Evolutionary conservation across 2,329 filamentous ascomycete species (phyloP).

Genomic region (Alternaria dauci): DNA sequence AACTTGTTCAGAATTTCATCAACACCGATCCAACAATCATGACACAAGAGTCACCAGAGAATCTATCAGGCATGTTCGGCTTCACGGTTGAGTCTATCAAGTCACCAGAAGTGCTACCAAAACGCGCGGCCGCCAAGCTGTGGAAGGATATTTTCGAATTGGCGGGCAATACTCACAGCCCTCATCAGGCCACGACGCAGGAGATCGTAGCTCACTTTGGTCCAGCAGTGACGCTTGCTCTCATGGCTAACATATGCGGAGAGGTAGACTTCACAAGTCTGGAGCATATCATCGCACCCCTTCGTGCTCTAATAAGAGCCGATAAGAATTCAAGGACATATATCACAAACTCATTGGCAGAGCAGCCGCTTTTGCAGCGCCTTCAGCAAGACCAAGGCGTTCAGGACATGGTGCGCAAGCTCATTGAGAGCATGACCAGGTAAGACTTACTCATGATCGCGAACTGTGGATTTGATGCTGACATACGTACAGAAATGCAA

Average conservation of each 20-base stretch:
- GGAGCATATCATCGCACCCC: constrained; percentile 43
- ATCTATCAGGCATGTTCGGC: constrained; percentile 72
- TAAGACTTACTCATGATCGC: constrained; percentile 16
- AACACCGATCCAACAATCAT: constrained; percentile 69
- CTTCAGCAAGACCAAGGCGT: constrained; percentile 39
- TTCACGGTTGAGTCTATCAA: constrained; percentile 76
- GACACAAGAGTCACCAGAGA: constrained; percentile 65
- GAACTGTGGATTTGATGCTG: constrained; percentile 15
- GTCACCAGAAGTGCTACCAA: constrained; percentile 77
- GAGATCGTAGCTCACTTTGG: constrained; percentile 50
- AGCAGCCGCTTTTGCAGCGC: constrained; percentile 40
- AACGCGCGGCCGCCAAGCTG: constrained; percentile 75
- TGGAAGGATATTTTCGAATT: constrained; percentile 63
- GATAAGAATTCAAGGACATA: constrained; percentile 45
- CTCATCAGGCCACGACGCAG: constrained; percentile 41
- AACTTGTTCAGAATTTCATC: constrained; percentile 72
- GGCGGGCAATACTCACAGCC: constrained; percentile 36
- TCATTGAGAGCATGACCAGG: constrained; percentile 47
- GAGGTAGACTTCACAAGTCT: constrained; percentile 48
- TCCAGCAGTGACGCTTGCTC: constrained; percentile 37
- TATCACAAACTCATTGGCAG: constrained; percentile 41
- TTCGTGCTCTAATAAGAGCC: constrained; percentile 44
- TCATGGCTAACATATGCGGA: constrained; percentile 47
- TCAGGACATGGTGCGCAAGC: constrained; percentile 45
- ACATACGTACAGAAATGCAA: constrained; percentile 47